phyloP scores from a whole-genome alignment of 2,329 filamentous ascomycete species.

The Chrysosporium queenslandicum region DNA sequence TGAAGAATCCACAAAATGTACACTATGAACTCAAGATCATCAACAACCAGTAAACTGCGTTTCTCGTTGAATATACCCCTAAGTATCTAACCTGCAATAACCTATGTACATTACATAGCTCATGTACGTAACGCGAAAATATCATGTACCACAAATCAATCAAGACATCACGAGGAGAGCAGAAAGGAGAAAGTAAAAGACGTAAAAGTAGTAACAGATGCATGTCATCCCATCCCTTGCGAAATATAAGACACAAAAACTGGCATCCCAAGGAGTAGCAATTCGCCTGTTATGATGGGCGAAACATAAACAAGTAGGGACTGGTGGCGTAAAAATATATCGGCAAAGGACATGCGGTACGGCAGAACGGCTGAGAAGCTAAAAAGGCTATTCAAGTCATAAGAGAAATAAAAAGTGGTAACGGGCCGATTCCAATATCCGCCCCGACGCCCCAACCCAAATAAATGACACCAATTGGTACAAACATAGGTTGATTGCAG shows the following conservation, averaged over 20 bases:
- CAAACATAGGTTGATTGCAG: constrained; percentile 6
- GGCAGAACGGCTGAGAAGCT: not conserved
- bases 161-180: not conserved
- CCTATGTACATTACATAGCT: constrained; percentile 10
- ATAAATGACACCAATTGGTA: constrained; percentile 8
- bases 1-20: not conserved
- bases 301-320: not conserved
- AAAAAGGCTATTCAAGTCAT: constrained; percentile 1
- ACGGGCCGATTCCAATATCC: not conserved
- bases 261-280: not conserved
- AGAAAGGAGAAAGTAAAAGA: not conserved
- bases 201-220: not conserved
- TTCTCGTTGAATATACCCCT: constrained; percentile 12
- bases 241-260: constrained; percentile 2
- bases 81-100: constrained; percentile 4
- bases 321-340: not conserved
- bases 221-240: not conserved
- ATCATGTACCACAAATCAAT: constrained; percentile 8
- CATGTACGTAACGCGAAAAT: constrained; percentile 9
- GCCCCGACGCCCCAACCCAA: not conserved
- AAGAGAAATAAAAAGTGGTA: not conserved
- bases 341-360: not conserved
- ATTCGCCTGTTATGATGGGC: not conserved
- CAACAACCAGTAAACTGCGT: not conserved
- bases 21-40: not conserved